A percentile compares a stretch with the other conserved stretches of the same genome.
These are phyloP conservation scores for Nicotiana benthamiana DNA, from an alignment of 257 asterid species.

Conservation along the genomic window DNA sequence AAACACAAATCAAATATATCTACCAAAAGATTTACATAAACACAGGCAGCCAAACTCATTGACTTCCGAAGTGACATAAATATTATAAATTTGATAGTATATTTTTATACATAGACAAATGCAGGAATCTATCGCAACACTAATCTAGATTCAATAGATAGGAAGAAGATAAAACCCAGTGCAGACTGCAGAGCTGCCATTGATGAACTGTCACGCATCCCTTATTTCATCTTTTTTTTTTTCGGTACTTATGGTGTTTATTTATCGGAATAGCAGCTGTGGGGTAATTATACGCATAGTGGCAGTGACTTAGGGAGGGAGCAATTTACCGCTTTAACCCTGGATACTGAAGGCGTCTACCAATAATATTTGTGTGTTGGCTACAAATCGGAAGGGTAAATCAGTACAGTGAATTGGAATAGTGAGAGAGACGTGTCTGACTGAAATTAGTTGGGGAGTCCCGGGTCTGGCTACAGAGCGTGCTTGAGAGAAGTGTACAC, in stretches of 20 bases:
- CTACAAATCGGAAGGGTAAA: neutral
- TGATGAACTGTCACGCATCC: neutral
- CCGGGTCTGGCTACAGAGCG: neutral
- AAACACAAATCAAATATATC: neutral
- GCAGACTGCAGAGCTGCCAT: neutral
- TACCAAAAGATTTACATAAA: no score
- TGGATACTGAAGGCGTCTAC: neutral
- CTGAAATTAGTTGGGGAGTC: neutral
- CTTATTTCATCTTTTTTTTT: neutral
- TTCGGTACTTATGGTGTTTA: neutral
- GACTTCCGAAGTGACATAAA: neutral
- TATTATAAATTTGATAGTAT: neutral
- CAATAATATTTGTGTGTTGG: neutral
- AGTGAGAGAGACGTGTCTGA: neutral
- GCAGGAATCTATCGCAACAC: neutral
- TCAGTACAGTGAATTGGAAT: neutral
- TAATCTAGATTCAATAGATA: neutral
- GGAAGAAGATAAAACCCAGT: neutral
- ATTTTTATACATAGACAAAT: neutral
- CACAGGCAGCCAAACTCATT: neutral
- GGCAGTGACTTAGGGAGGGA: neutral
- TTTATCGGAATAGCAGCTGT: neutral
- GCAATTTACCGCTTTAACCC: neutral
- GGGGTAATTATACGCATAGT: neutral
- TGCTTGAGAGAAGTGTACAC: neutral